Evolutionary conservation across 495 filamentous ascomycete genomes (phyloP), one percentile per base, ranked within the genome.

Genomic region (Annulohypoxylon stygium): DNA sequence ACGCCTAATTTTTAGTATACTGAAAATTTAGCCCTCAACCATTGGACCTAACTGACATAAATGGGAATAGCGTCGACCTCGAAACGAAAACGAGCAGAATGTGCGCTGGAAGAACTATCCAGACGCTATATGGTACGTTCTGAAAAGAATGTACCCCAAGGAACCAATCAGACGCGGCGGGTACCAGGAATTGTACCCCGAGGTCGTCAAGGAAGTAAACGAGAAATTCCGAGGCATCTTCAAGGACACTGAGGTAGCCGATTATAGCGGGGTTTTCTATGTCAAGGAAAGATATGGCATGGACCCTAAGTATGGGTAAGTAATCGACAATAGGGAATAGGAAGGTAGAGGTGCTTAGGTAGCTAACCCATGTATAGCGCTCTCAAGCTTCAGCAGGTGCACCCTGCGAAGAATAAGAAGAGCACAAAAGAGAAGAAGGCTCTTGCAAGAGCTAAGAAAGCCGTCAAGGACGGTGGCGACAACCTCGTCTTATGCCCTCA

Each of bases 271-370:
- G 5, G 65, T 74, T 0, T 61, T 61, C 11, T 74, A 74, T 25
- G 59, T 74, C 2, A 67, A 59, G 1, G 63, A 66, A 2, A 61
- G 57, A 10, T 74, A 69, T 12, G 71, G 71, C 4, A 37, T 10
- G 4, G 61, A 62, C 43, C 43, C 70, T 1, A 36, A 25, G 3
- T 68, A 45, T 11, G 70, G 65, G 70, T 73, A 73, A 65, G 70
- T 59, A 45, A 43, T 51, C 12, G n/a, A 50, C 1, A 8, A 41
- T 25, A 34, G 8, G 8, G 5, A 16, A 8, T 18, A 2, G 20
- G 26, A n/a, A 43, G 12, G 6, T 2, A 39, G 6, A 34, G 12
- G 16, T 14, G 6, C n/a, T 16, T 9, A 64, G 16, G 36, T 23
- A 39, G 61, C 51, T 73, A 33, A 73, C 58, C 7, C 11, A 4